Percentiles rank a stretch among this genome's conserved stretches.
Evolutionary conservation across 2,329 filamentous ascomycete genomes (phyloP).

Genomic region (Leptographium lundbergii): DNA sequence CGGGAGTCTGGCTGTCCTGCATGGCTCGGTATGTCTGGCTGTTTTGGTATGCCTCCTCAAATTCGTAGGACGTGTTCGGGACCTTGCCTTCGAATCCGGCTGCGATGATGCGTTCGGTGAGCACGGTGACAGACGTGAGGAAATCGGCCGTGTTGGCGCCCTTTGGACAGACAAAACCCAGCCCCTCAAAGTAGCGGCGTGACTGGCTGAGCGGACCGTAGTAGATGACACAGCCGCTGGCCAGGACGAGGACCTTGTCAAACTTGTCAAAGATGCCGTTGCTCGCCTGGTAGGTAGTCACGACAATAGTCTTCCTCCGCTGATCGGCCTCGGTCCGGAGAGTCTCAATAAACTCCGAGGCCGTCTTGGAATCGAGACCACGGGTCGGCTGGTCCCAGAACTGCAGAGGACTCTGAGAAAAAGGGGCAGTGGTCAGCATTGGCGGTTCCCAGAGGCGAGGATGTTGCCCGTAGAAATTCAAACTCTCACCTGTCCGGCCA

Average conservation of each 20-base stretch:
- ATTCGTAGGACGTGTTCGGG: constrained; percentile 50
- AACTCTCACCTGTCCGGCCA: constrained; percentile 26
- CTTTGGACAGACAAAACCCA: constrained; percentile 49
- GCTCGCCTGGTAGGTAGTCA: constrained; percentile 55
- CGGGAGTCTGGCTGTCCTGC: constrained; percentile 33
- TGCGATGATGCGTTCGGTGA: background rate
- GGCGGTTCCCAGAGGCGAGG: background rate
- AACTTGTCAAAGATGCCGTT: constrained; percentile 39
- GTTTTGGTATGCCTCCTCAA: constrained; percentile 44
- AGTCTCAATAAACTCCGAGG: constrained; percentile 51
- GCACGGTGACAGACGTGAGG: constrained; percentile 46
- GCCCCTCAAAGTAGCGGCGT: constrained; percentile 50
- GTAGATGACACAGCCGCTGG: constrained; percentile 8
- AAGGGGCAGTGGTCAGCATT: too few species aligned
- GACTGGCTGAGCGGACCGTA: constrained; percentile 31
- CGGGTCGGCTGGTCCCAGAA: constrained; percentile 62
- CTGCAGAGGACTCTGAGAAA: constrained; percentile 39
- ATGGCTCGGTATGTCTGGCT: constrained; percentile 25
- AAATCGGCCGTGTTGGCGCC: constrained; percentile 63
- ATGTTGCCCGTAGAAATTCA: too few species aligned
- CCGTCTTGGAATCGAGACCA: constrained; percentile 53
- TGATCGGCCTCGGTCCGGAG: constrained; percentile 55
- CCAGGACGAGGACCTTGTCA: constrained; percentile 13
- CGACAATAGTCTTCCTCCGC: constrained; percentile 43
- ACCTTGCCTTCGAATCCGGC: constrained; percentile 39